A percentile compares a stretch with the other conserved stretches of the same genome.
Conservation (phyloP, 2,329 filamentous ascomycete species). For the Periglandula ipomoeae region DNA sequence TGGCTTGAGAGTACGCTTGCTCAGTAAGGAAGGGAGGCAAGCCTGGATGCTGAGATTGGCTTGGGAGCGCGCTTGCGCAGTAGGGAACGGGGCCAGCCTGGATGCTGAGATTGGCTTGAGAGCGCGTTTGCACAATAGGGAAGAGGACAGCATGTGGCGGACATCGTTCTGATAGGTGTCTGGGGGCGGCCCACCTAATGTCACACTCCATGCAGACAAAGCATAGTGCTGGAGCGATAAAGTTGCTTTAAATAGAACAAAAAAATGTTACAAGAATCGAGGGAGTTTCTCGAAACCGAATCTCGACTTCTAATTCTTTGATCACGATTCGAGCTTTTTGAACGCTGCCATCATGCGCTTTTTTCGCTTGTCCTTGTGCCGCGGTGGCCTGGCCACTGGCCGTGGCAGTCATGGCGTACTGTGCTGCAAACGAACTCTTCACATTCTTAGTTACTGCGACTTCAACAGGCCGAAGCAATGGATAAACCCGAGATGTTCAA, state of each 20-base stretch:
- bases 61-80: too few species aligned
- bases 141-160: too few species aligned
- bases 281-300: constrained; percentile 13
- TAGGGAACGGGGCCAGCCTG: too few species aligned
- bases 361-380: not conserved
- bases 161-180: not conserved
- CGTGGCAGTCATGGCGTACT: not conserved
- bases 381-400: not conserved
- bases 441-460: not conserved
- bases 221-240: not conserved
- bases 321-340: not conserved
- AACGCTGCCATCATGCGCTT: not conserved
- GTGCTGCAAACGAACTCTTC: not conserved
- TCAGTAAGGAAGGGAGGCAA: too few species aligned
- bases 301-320: not conserved
- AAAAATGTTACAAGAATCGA: constrained; percentile 20
- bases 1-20: too few species aligned
- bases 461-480: not conserved
- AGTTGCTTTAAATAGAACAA: not conserved
- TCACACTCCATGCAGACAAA: not conserved
- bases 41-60: too few species aligned
- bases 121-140: not conserved
- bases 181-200: not conserved
- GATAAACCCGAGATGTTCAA: not conserved
- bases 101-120: too few species aligned